These are phyloP conservation scores for Trichophyton verrucosum DNA, from an alignment of 2,329 filamentous ascomycete species.

Conservation along the genomic window DNA sequence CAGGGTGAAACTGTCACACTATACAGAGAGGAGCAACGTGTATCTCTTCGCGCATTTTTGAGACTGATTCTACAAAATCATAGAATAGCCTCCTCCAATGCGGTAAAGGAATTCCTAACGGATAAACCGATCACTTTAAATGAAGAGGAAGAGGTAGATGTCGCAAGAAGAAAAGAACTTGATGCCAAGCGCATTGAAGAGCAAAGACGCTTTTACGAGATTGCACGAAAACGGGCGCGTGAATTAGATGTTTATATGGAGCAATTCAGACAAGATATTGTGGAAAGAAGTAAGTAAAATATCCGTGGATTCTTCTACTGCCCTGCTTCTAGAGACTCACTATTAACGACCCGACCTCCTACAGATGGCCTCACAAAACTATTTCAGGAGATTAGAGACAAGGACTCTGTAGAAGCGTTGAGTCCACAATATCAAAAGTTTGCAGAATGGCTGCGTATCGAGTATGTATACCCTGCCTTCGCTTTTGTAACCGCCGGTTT, in stretches of 20 bases:
- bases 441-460: constrained; percentile 93
- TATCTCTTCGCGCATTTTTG: constrained; percentile 84
- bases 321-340: neutral
- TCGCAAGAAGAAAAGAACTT: constrained; percentile 63
- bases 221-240: constrained; percentile 75
- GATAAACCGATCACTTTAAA: constrained; percentile 58
- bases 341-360: neutral
- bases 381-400: constrained; percentile 85
- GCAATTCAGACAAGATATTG: constrained; percentile 54
- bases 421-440: constrained; percentile 97
- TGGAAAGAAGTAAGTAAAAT: constrained; percentile 52
- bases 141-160: constrained; percentile 74
- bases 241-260: constrained; percentile 99
- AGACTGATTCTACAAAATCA: constrained; percentile 73
- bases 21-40: constrained; percentile 77
- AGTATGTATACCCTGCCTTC: constrained; percentile 34
- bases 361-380: constrained; percentile 76
- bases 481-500: neutral
- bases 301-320: neutral
- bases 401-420: constrained; percentile 73
- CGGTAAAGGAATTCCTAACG: constrained; percentile 74
- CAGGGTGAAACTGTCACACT: constrained; percentile 45
- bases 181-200: constrained; percentile 85
- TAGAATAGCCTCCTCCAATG: constrained; percentile 67
- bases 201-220: constrained; percentile 89